Base-by-base conservation (phyloP, 2,329 filamentous ascomycete genomes). In the Cryphonectria carpinicola region DNA sequence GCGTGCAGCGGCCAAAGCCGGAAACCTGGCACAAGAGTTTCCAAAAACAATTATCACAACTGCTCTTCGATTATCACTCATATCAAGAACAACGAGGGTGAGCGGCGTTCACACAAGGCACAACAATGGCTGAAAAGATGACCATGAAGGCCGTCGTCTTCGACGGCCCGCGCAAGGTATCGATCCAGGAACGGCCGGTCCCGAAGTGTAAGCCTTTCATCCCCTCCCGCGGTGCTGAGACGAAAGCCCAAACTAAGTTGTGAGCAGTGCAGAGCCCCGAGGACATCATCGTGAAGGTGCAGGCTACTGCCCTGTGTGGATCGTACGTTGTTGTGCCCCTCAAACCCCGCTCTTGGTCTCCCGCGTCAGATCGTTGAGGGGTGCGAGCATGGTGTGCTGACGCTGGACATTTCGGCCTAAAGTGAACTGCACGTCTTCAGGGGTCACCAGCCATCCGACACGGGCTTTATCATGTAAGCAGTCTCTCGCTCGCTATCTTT, bases 111-210 rank as follows among this genome's bases (percentile, higher is more conserved):
- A 32, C 43, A 22, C 43, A 22, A 46, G 43, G 17, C 43, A 19
- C 17, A 46, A 6, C 67, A 41, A 79, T 84, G 79, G 76, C 79
- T 66, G 70, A 78, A 39, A 76, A 77, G 49, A 93, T 88, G 0
- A 93, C 88, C 0, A 97, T 98, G 95, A 92, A 93, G 80, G 94
- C 94, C 41, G 93, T 98, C 41, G 88, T 97, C 68, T 97, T 97
- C 82, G 91, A 95, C 73, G 93, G 92, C 2, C 91, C 92, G 4
- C 86, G 88, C 76, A 89, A 93, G 77, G 86, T 97, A 68, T 90
- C 87, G 0, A 82, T 98, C 69, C 92, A 97, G 81, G 89, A 96
- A 71, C 87, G 93, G 28, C 94, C 94, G 0, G 86, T 95, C 17
- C 95, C 95, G 1, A 87, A 88, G 74, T 86, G 86, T 84, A 72